Base-by-base conservation (phyloP, 352 stramenopile genomes). In the Phytophthora gonapodyides region DNA sequence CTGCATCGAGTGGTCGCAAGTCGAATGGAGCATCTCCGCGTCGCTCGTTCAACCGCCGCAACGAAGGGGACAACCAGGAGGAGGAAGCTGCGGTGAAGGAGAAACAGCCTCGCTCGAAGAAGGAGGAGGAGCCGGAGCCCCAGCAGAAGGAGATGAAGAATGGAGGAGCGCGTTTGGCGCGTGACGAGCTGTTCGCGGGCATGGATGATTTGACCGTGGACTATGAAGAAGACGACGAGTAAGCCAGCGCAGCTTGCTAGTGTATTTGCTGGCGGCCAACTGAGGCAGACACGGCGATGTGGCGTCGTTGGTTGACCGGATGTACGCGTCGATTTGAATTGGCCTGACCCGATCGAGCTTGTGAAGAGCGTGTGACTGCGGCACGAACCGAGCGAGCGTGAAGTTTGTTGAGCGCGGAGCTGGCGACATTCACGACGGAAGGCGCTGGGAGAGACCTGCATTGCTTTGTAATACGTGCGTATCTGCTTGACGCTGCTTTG, bases 191-290 rank as follows among this genome's bases (percentile, higher is more conserved):
- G 51, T 81, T 84, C 48, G 80, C 81, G 44, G 80, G 86, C 50
- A 84, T 90, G 63, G 82, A 93, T 70, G 84, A 91, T 67, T 83
- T 80, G 65, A 76, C 83, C 64, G 84, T 93, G 50, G 84, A 93
- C 69, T 93, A 91, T 53, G 84, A 92, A 60, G 83, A 93, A 74
- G 82, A 92, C 56, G 82, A 91, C 44, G 76, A 85, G 55, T 80
- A 71, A 68, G 44, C 35, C 30, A 36, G 43, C 38, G 10, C 37
- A 67, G 16, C 38, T 37, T 65, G 37, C 61, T 63, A 36, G 46
- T 73, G 38, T 27, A 61, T 44, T 59, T 38, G 55, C 50, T 59
- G 52, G 17, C 43, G 36, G 21, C 36, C 38, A 53, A 21, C 10
- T 41, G 49, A 63, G 33, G 35, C 45, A 36, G 12, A 55, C 47